Base-by-base conservation (phyloP, 257 asterid species). In the Linderniella brevidens region DNA sequence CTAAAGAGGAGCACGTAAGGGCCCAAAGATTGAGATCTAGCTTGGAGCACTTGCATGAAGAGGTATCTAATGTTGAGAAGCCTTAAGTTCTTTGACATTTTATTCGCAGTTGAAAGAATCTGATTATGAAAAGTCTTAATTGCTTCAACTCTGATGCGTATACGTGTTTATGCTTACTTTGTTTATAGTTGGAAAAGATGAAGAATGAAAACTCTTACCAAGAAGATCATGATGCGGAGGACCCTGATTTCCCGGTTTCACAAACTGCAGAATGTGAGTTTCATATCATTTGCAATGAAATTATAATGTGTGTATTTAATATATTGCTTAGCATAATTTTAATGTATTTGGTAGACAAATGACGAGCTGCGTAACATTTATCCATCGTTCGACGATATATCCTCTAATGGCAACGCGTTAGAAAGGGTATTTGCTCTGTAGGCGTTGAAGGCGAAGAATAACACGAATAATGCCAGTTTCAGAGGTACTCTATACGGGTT, bases 381-480 rank as follows among this genome's bases (percentile, higher is more conserved):
- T 60, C 96, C 96, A 10, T 62, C 51, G 38, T 77, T 77, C 56
- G 57, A 68, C 60, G 93, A 81, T 48, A 66, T 77, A 48, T 56
- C 88, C 12, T 58, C 68, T 49, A 60, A 68, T 58, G 94, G 92
- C 42, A 90, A 81, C 60, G 85, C 94, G 8, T 58, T 90, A 59
- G 88, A 85, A 67, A 70, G 92, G 60, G 93, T 90, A 57, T 82
- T 90, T 55, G 95, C 94, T 1, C 58, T 90, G 60, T 96, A 85
- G 69, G 71, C 92, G 38, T 65, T 90, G 49, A 81, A 75, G 72
- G 59, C 83, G 15, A 90, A 85, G 61, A 70, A 63, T 39, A 77
- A 79, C 57, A 50, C 61, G 39, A 79, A n/a, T n/a, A n/a, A n/a
- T n/a, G n/a, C 53, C 75, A 61, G 50, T 75, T 73, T 68, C 94